Conservation (phyloP, 768 basidiomycete species). For the Pisolithus orientalis region DNA sequence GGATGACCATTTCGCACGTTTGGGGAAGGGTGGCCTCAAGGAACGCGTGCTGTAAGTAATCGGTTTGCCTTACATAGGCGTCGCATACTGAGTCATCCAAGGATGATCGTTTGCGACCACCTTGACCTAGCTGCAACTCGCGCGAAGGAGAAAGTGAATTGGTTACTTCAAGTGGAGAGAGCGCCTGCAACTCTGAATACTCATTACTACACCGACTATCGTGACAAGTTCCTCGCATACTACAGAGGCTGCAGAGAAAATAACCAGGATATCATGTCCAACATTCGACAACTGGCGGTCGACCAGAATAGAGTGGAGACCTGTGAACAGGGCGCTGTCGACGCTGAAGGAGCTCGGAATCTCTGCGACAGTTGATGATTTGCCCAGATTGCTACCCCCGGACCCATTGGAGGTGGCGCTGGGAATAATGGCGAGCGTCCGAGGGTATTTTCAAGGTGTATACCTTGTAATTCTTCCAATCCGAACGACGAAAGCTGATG, state of each 20-base stretch:
- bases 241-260: slow-evolving; percentile 34
- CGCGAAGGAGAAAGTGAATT: slow-evolving; percentile 38
- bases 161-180: slow-evolving; percentile 44
- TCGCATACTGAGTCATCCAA: slow-evolving; percentile 10
- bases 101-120: slow-evolving; percentile 45
- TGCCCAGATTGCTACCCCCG: slow-evolving; percentile 43
- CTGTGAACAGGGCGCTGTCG: slow-evolving; percentile 18
- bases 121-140: slow-evolving; percentile 36
- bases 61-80: too few relatives aligned
- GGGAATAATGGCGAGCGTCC: slow-evolving; percentile 63
- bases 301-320: too few relatives aligned
- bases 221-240: slow-evolving; percentile 41
- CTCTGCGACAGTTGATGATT: slow-evolving; percentile 31
- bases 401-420: slow-evolving; percentile 53
- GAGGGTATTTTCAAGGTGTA: slow-evolving; percentile 71
- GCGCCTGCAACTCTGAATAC: slow-evolving; percentile 48
- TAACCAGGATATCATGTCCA: not conserved
- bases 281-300: slow-evolving; percentile 15
- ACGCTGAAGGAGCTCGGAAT: slow-evolving; percentile 21
- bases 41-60: slow-evolving; percentile 41
- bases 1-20: slow-evolving; percentile 40
- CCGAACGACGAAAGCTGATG: not conserved
- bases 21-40: slow-evolving; percentile 47
- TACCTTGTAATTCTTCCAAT: not conserved
- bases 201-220: slow-evolving; percentile 45